These are phyloP conservation scores for Saccharomycopsis microspora DNA, from an alignment of 805 yeast genomes.

Conservation along the genomic window DNA sequence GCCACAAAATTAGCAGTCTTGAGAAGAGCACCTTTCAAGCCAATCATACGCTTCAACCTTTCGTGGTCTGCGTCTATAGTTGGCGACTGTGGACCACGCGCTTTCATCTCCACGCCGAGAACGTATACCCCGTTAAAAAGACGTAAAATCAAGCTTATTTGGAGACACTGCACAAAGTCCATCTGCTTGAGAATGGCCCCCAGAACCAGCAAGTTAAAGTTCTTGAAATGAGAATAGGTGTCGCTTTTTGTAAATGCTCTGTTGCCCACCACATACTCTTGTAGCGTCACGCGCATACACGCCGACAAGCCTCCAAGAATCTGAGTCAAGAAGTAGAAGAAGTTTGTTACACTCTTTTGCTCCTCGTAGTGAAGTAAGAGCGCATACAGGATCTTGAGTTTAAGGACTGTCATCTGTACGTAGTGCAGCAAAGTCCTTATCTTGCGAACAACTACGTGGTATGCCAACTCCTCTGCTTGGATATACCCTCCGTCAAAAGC, in stretches of 20 bases:
- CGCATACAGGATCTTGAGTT: background rate
- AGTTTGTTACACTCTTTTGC: background rate
- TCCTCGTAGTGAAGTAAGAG: conserved; percentile 5
- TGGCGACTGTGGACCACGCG: background rate
- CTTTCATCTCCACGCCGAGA: background rate
- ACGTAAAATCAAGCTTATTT: background rate
- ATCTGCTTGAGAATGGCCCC: background rate
- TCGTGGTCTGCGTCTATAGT: background rate
- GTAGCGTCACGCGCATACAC: background rate
- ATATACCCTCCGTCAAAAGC: background rate
- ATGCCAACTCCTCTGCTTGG: background rate
- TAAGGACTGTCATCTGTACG: background rate
- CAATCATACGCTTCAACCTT: background rate
- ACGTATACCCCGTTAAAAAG: background rate
- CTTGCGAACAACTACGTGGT: conserved; percentile 5
- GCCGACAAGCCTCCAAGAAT: background rate
- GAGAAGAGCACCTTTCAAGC: background rate
- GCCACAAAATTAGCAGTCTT: background rate
- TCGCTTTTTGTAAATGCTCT: background rate
- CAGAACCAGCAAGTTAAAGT: conserved; percentile 2
- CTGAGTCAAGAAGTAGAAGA: background rate
- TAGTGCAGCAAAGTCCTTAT: conserved; percentile 1
- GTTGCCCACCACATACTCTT: too few relatives aligned
- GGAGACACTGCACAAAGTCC: background rate
- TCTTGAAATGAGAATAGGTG: background rate